Evolutionary conservation across 2,329 filamentous ascomycete genomes (phyloP).

Genomic region (Fusarium miscanthi): DNA sequence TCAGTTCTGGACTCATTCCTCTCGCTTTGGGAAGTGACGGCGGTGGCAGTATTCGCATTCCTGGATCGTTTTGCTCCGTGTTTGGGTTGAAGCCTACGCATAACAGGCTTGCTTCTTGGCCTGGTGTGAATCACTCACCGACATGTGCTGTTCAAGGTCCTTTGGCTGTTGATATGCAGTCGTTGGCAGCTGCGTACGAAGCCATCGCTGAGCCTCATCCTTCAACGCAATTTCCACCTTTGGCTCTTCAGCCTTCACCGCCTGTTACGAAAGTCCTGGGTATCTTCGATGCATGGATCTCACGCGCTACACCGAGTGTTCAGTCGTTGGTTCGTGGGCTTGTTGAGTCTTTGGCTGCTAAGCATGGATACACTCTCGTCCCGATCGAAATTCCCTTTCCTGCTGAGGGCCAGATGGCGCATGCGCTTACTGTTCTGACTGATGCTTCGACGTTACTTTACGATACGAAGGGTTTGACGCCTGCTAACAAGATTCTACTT

Average conservation of each 20-base stretch:
- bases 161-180: slow-evolving; percentile 73
- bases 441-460: slow-evolving; percentile 64
- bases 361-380: slow-evolving; percentile 64
- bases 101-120: slow-evolving; percentile 71
- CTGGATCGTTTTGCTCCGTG: slow-evolving; percentile 76
- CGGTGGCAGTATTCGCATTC: slow-evolving; percentile 80
- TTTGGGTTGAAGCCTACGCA: slow-evolving; percentile 81
- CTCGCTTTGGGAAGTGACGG: slow-evolving; percentile 79
- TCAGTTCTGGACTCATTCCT: slow-evolving; percentile 76
- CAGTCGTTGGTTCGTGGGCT: slow-evolving; percentile 55
- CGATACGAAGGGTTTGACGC: slow-evolving; percentile 62
- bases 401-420: slow-evolving; percentile 74
- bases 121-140: slow-evolving; percentile 67
- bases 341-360: slow-evolving; percentile 63
- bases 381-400: slow-evolving; percentile 69
- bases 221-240: slow-evolving; percentile 63
- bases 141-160: slow-evolving; percentile 75
- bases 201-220: slow-evolving; percentile 73
- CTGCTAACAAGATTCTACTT: slow-evolving; percentile 74
- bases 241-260: slow-evolving; percentile 42
- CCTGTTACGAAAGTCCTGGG: slow-evolving; percentile 65
- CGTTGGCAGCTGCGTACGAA: slow-evolving; percentile 73
- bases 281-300: slow-evolving; percentile 73
- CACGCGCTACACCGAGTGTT: slow-evolving; percentile 54
- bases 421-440: slow-evolving; percentile 78